Conservation (phyloP, 2,329 filamentous ascomycete genomes). For the Zopfia rhizophila region DNA sequence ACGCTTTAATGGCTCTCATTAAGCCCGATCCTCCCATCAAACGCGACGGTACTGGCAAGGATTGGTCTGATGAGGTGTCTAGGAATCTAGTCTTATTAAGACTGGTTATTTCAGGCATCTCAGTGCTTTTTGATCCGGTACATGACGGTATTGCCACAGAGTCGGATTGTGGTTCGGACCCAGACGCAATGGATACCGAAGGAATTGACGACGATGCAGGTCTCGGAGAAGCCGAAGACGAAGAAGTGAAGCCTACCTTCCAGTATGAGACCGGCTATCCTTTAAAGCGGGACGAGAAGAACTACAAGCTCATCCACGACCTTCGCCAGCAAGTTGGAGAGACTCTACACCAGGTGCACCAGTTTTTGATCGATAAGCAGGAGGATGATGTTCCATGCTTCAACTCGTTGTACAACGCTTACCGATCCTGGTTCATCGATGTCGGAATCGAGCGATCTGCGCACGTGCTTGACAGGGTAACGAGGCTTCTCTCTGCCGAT, state of each 20-base stretch:
- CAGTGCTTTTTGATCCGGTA: constrained; percentile 84
- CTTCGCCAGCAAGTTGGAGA: constrained; percentile 83
- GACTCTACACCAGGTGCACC: constrained; percentile 83
- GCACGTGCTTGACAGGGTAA: constrained; percentile 88
- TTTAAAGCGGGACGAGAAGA: constrained; percentile 67
- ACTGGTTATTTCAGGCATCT: constrained; percentile 89
- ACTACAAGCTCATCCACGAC: constrained; percentile 80
- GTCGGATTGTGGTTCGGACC: constrained; percentile 59
- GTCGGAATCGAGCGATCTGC: constrained; percentile 96
- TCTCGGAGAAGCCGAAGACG: constrained; percentile 77
- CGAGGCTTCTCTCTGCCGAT: constrained; percentile 85
- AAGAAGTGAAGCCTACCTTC: constrained; percentile 86
- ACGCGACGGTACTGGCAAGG: constrained; percentile 94
- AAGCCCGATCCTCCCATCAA: constrained; percentile 83
- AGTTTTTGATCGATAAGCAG: constrained; percentile 83
- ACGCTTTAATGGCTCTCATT: constrained; percentile 81
- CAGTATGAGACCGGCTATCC: constrained; percentile 89
- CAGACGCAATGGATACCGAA: constrained; percentile 56
- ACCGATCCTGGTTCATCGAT: constrained; percentile 96
- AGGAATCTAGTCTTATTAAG: constrained; percentile 87
- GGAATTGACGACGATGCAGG: constrained; percentile 61
- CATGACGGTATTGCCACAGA: constrained; percentile 56
- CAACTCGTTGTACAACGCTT: constrained; percentile 89
- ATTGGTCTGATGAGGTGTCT: constrained; percentile 98
- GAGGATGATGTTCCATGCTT: constrained; percentile 98